These are phyloP conservation scores for Salix udensis DNA, from an alignment of 345 rosid species.

Conservation along the genomic window DNA sequence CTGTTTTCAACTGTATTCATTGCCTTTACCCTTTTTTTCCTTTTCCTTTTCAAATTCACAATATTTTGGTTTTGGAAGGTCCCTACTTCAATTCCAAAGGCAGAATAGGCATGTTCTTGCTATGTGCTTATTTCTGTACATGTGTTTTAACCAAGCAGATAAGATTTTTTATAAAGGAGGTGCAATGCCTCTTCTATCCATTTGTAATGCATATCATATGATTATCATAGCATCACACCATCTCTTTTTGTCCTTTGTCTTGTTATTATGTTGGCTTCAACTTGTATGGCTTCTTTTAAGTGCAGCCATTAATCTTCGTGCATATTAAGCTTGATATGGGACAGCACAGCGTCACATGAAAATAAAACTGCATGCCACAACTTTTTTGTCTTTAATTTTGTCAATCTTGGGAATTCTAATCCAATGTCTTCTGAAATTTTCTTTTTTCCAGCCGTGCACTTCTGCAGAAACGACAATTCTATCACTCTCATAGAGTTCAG, in stretches of 20 bases:
- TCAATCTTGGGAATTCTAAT: slow-evolving; percentile 2
- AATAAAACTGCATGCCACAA: neutral
- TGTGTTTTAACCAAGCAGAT: neutral
- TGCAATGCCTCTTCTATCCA: neutral
- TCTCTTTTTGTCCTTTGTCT: neutral
- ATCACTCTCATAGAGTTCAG: slow-evolving; percentile 35
- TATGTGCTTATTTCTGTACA: neutral
- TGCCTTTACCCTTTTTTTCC: neutral
- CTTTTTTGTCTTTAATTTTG: neutral
- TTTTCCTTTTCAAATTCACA: neutral
- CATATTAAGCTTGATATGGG: neutral
- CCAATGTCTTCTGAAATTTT: neutral
- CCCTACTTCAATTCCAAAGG: neutral
- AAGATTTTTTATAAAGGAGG: neutral
- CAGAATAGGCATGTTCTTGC: neutral
- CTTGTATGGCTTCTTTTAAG: neutral
- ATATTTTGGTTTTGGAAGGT: neutral
- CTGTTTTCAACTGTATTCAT: neutral
- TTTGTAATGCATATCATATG: neutral
- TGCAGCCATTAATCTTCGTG: neutral
- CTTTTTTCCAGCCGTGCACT: slow-evolving; percentile 18
- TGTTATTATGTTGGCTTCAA: neutral
- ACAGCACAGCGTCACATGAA: neutral
- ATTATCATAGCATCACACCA: too few relatives aligned
- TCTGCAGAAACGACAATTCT: slow-evolving; percentile 27